Base-by-base conservation (phyloP, 2,329 filamentous ascomycete species). In the Paracorniculantispora psalliotae region DNA sequence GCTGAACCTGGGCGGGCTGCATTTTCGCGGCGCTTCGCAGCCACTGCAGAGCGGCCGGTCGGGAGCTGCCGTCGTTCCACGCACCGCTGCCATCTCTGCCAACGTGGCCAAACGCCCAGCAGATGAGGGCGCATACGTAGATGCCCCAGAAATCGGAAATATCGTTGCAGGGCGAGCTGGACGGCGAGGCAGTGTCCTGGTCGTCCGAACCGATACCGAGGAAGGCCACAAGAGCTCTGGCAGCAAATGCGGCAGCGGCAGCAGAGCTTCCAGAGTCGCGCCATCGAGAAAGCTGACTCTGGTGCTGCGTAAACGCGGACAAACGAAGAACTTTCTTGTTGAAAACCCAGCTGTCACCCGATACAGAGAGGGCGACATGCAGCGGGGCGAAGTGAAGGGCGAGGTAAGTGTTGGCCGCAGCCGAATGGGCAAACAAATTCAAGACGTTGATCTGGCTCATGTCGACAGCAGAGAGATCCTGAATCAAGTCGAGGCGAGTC, bases 341-440 rank as follows among this genome's bases (percentile, higher is more conserved):
- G 65, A 85, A 84, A 21, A 82, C 72, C 81, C 81, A 85, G 55
- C 77, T 82, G 61, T 85, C 79, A 50, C 83, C 82, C 28, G 80
- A 80, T 8, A 85, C 80, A 12, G 81, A 81, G 19, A 86, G 74
- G 1, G 86, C 75, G 62, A 79, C 78, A 61, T 80, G 77, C 4
- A 86, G 76, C n/a, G 83, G 83, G 0, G 82, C 84, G 65, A 82
- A 74, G 62, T 84, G 76, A 1, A 86, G 71, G 1, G 83, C 81
- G 19, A 85, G 71, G 66, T 84, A 85, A 0, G 80, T 79, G 66
- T 81, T 79, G 50, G 77, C 79, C 19, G 77, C 69, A 15, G 77
- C 72, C 13, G 74, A 79, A 52, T 63, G 65, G 1, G 75, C 68
- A 65, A 84, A 85, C 19, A 82, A 66, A 58, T 59, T 67, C 35